phyloP scores from a whole-genome alignment of 139 green algal species.

The Chlorella sp. region DNA sequence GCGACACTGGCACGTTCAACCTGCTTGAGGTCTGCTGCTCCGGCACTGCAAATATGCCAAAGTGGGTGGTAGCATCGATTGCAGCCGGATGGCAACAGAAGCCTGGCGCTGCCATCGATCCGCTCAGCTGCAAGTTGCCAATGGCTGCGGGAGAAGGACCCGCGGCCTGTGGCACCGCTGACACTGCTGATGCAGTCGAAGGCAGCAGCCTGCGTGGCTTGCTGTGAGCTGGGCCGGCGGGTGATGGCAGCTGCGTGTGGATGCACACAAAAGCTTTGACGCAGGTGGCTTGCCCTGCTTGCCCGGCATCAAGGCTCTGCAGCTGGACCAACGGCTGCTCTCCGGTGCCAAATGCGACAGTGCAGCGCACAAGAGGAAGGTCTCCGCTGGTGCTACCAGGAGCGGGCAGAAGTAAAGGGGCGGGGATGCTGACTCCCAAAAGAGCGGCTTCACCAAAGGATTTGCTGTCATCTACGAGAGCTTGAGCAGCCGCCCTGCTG shows the following conservation, averaged over 20 bases:
- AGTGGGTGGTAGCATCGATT: conserved; percentile 17
- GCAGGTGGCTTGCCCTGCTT: background rate
- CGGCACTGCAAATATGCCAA: background rate
- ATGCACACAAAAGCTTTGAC: background rate
- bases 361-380: background rate
- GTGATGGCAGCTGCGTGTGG: background rate
- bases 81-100: conserved; percentile 17
- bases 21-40: background rate
- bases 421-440: conserved; percentile 10
- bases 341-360: background rate
- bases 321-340: background rate
- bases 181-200: background rate
- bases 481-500: conserved; percentile 34
- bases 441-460: background rate
- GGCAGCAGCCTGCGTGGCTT: background rate
- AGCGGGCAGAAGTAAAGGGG: conserved; percentile 13
- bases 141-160: background rate
- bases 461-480: conserved; percentile 8
- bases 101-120: background rate
- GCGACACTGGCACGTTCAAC: background rate
- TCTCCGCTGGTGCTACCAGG: background rate
- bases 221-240: background rate
- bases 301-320: background rate
- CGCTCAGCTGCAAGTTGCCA: background rate
- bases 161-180: background rate